Evolutionary conservation across 495 filamentous ascomycete genomes (phyloP).

Genomic region (Pyrenula massariospora): DNA sequence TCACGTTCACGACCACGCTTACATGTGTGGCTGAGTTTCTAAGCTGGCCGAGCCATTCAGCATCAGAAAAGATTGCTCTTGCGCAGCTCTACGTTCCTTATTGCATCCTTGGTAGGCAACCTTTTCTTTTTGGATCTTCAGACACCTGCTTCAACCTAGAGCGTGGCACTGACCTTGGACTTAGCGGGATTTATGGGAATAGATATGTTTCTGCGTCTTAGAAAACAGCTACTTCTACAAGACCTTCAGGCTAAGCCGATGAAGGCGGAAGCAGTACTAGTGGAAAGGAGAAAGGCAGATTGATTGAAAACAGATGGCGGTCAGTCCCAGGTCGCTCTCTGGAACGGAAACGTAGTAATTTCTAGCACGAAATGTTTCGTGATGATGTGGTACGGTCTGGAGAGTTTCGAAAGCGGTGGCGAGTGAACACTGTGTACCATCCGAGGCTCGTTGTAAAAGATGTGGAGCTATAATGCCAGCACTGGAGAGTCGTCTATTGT

Average conservation of each 20-base stretch:
- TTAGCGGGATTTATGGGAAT: conserved; percentile 30
- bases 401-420: too few relatives aligned
- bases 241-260: not conserved
- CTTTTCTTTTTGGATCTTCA: not conserved
- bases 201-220: conserved; percentile 27
- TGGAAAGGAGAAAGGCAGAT: not conserved
- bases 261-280: not conserved
- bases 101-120: conserved; percentile 45
- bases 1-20: conserved; percentile 49
- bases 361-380: too few relatives aligned
- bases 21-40: conserved; percentile 40
- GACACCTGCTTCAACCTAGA: not conserved
- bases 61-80: conserved; percentile 30
- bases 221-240: not conserved
- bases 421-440: too few relatives aligned
- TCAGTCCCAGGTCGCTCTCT: too few relatives aligned
- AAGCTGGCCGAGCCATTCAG: conserved; percentile 32
- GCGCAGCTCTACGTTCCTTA: conserved; percentile 50
- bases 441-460: too few relatives aligned
- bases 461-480: too few relatives aligned
- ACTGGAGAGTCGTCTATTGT: too few relatives aligned
- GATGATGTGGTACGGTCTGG: too few relatives aligned
- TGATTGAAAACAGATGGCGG: too few relatives aligned
- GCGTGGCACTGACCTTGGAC: not conserved
- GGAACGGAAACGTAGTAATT: too few relatives aligned